Evolutionary conservation across 208 protist genomes (phyloP).

Genomic region (Acanthamoeba healyi): DNA sequence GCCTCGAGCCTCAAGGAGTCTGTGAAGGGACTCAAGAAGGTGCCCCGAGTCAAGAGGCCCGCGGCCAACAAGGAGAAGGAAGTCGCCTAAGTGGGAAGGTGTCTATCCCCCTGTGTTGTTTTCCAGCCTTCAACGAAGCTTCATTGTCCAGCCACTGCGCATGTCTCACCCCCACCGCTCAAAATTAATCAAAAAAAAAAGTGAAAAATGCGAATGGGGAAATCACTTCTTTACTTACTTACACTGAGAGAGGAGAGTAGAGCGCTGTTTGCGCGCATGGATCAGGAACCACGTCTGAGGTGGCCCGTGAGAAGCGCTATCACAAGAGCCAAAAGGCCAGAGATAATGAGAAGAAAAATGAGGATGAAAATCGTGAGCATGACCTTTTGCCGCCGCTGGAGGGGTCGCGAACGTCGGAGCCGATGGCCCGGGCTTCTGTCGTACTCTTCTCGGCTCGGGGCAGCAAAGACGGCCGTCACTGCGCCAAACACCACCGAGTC

Average conservation of each 20-base stretch:
- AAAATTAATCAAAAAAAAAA: too few species aligned
- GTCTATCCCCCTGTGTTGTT: too few species aligned
- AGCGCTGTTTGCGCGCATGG: too few species aligned
- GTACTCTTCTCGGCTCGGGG: conserved; percentile 34
- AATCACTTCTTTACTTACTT: neutral
- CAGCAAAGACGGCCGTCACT: conserved; percentile 55
- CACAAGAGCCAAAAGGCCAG: conserved; percentile 28
- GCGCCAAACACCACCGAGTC: conserved; percentile 70
- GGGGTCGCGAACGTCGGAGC: neutral
- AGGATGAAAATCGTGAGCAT: conserved; percentile 13
- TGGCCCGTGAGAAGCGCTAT: neutral
- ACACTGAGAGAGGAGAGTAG: too few species aligned
- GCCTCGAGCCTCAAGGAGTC: neutral
- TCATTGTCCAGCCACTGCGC: neutral
- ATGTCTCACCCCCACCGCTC: too few species aligned
- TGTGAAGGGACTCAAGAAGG: conserved; percentile 20
- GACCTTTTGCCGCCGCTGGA: conserved; percentile 8
- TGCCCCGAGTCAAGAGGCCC: neutral
- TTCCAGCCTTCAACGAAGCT: neutral
- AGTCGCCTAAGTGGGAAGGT: neutral
- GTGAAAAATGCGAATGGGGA: neutral
- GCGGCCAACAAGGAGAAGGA: conserved; percentile 29
- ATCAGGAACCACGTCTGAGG: neutral
- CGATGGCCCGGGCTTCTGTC: conserved; percentile 36
- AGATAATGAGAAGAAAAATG: conserved; percentile 1